phyloP scores from a whole-genome alignment of 2,329 filamentous ascomycete species.

The Ceratocystis huliohia region DNA sequence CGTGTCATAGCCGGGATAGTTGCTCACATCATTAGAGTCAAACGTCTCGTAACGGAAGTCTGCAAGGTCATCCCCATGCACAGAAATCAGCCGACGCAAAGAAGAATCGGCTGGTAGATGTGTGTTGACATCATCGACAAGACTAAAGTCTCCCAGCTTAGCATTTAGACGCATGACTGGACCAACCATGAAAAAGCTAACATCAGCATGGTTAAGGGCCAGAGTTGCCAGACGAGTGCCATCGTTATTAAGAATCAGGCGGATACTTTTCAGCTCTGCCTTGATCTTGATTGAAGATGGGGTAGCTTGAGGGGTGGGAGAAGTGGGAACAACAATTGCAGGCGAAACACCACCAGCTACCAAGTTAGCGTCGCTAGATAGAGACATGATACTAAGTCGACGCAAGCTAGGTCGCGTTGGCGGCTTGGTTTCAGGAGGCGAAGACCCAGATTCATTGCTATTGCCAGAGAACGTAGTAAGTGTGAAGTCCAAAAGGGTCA shows the following conservation, averaged over 20 bases:
- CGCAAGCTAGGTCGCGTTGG: slow-evolving; percentile 13
- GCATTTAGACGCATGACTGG: slow-evolving; percentile 80
- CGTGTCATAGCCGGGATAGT: slow-evolving; percentile 89
- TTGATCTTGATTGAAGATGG: slow-evolving; percentile 79
- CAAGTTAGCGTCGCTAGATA: slow-evolving; percentile 12
- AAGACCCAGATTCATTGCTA: slow-evolving; percentile 24
- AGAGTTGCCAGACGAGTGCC: slow-evolving; percentile 87
- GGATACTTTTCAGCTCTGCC: slow-evolving; percentile 83
- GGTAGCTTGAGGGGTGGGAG: background rate
- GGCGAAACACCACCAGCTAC: slow-evolving; percentile 3
- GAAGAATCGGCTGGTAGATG: slow-evolving; percentile 72
- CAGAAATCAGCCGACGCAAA: slow-evolving; percentile 77
- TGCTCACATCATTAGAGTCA: slow-evolving; percentile 52
- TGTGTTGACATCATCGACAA: slow-evolving; percentile 88
- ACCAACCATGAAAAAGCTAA: slow-evolving; percentile 76
- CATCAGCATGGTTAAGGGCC: slow-evolving; percentile 82
- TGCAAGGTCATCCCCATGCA: slow-evolving; percentile 87
- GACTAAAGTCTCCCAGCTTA: slow-evolving; percentile 70
- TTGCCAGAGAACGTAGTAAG: slow-evolving; percentile 73
- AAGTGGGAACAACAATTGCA: slow-evolving; percentile 22
- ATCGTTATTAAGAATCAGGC: slow-evolving; percentile 92
- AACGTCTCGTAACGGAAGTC: slow-evolving; percentile 98
- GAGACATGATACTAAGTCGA: slow-evolving; percentile 17
- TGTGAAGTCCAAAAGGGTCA: slow-evolving; percentile 89
- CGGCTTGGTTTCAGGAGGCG: slow-evolving; percentile 25